phyloP scores from a whole-genome alignment of 148 eudicot species.

The Rhododendron griersonianum region DNA sequence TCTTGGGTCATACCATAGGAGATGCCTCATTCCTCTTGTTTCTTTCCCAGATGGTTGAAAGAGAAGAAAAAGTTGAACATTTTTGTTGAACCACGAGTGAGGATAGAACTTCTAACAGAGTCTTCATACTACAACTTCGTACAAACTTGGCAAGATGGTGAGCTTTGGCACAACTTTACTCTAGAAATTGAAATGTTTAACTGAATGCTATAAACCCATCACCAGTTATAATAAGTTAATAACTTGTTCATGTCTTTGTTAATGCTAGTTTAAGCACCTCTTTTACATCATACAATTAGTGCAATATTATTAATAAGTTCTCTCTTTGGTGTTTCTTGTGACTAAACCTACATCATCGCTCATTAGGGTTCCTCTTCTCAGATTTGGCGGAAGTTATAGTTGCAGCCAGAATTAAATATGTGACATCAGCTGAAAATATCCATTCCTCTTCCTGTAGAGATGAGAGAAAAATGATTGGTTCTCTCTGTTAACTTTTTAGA shows the following conservation, averaged over 20 bases:
- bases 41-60: conserved; percentile 75
- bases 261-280: neutral
- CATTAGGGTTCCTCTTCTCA: too few species aligned
- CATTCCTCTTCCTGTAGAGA: too few species aligned
- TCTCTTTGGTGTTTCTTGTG: too few species aligned
- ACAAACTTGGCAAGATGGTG: conserved; percentile 84
- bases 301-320: neutral
- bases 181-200: neutral
- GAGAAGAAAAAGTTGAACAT: conserved; percentile 60
- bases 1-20: conserved; percentile 6
- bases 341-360: too few species aligned
- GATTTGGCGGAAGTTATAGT: too few species aligned
- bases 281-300: neutral
- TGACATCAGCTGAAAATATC: too few species aligned
- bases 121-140: conserved; percentile 74
- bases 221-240: neutral
- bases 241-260: neutral
- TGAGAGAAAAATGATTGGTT: too few species aligned
- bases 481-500: too few species aligned
- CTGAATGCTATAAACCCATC: too few species aligned
- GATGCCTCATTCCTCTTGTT: conserved; percentile 8
- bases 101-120: conserved; percentile 63
- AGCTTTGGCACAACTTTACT: conserved; percentile 11
- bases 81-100: conserved; percentile 85
- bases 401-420: too few species aligned